Percentiles rank a stretch among this genome's conserved stretches.
Conservation (phyloP, 1,284 basidiomycete genomes). For the Sporisorium scitamineum region DNA sequence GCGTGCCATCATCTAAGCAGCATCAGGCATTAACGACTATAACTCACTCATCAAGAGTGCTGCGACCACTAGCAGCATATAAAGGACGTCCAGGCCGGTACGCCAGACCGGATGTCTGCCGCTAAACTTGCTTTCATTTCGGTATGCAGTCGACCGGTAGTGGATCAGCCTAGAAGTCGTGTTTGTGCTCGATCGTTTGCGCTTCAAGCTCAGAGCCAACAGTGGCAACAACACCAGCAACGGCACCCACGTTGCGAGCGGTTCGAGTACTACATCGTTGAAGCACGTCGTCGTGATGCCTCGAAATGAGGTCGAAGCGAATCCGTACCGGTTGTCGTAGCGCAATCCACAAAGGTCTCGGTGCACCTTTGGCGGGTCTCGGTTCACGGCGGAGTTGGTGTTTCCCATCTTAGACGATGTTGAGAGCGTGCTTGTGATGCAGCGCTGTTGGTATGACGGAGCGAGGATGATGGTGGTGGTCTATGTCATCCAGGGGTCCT, state of each 20-base stretch:
- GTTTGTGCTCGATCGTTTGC: conserved; percentile 10
- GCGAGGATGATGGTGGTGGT: not conserved
- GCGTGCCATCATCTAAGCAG: not conserved
- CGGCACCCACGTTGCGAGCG: conserved; percentile 52
- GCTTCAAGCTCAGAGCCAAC: conserved; percentile 14
- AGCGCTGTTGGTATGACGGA: not conserved
- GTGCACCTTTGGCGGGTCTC: conserved; percentile 37
- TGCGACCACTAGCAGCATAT: conserved; percentile 50
- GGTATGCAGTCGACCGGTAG: conserved; percentile 22
- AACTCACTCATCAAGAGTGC: conserved; percentile 57
- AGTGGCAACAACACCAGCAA: conserved; percentile 36
- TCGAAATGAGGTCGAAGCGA: conserved; percentile 25
- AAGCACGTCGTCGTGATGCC: conserved; percentile 53
- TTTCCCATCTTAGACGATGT: conserved; percentile 13
- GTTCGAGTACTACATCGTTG: conserved; percentile 55
- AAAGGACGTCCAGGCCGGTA: conserved; percentile 29
- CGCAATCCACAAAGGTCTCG: conserved; percentile 28
- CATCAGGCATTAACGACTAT: not conserved
- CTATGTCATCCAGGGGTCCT: not conserved
- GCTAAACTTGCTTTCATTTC: conserved; percentile 19
- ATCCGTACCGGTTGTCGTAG: conserved; percentile 36
- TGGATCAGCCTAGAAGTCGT: conserved; percentile 22
- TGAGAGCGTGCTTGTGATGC: too few species aligned
- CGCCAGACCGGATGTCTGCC: conserved; percentile 17
- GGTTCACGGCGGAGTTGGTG: conserved; percentile 18